phyloP scores from a whole-genome alignment of 371 early-diverging fungal species.

The Mortierella sp. region DNA sequence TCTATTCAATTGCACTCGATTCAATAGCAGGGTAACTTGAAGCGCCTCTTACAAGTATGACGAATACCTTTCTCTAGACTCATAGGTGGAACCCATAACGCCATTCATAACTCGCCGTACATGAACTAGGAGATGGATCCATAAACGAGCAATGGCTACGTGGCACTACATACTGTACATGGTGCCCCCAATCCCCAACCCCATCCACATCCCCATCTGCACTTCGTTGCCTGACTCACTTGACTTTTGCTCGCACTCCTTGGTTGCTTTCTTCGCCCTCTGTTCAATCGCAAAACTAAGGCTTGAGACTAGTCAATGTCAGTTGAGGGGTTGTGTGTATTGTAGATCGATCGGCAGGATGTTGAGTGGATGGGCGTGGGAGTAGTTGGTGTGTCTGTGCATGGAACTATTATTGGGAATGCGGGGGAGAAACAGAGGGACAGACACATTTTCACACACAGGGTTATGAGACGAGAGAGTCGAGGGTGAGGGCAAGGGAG shows the following conservation, averaged over 20 bases:
- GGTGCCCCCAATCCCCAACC: neutral
- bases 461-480: neutral
- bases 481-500: neutral
- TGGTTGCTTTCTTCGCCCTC: too few relatives aligned
- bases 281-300: too few relatives aligned
- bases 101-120: neutral
- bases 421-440: neutral
- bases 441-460: neutral
- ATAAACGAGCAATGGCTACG: neutral
- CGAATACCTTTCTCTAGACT: slow-evolving; percentile 12
- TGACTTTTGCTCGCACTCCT: too few relatives aligned
- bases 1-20: neutral
- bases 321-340: neutral
- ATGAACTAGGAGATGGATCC: neutral
- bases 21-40: slow-evolving; percentile 1
- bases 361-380: slow-evolving; percentile 1
- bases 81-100: slow-evolving; percentile 15
- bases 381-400: slow-evolving; percentile 4
- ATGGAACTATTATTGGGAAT: neutral
- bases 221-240: neutral
- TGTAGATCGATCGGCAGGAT: neutral
- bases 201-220: neutral
- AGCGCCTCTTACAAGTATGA: neutral
- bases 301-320: too few relatives aligned
- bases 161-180: neutral